A percentile compares a stretch with the other conserved stretches of the same genome.
Conservation (phyloP, 2,329 filamentous ascomycete species). For the Cordyceps farinosa region DNA sequence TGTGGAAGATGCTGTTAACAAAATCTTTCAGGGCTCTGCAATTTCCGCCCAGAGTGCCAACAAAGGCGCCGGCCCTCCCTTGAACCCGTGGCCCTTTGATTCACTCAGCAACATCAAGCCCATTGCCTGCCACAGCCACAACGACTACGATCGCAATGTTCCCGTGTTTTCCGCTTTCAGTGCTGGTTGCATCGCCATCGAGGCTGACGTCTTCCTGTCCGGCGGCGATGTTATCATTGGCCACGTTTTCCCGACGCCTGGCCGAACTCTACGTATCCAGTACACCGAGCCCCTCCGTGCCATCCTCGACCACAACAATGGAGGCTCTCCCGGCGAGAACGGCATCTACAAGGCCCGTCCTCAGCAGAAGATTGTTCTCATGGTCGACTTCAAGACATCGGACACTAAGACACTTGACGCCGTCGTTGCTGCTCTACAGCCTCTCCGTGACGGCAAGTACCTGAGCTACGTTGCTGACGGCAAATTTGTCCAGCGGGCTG, state of each 20-base stretch:
- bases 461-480: conserved; percentile 51
- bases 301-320: conserved; percentile 22
- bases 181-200: conserved; percentile 59
- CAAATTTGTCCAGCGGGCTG: conserved; percentile 48
- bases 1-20: conserved; percentile 21
- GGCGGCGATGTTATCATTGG: conserved; percentile 57
- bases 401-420: conserved; percentile 21
- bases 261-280: conserved; percentile 17
- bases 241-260: conserved; percentile 39
- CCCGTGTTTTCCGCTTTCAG: conserved; percentile 61
- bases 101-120: conserved; percentile 20
- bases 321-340: conserved; percentile 13
- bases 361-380: conserved; percentile 53
- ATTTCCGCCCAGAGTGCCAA: conserved; percentile 22
- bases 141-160: conserved; percentile 64
- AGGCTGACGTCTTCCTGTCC: conserved; percentile 67
- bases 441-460: conserved; percentile 57
- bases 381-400: conserved; percentile 66
- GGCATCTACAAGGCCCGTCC: conserved; percentile 57
- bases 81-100: conserved; percentile 22
- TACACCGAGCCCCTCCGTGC: conserved; percentile 19
- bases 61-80: conserved; percentile 19
- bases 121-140: conserved; percentile 62
- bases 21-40: conserved; percentile 17
- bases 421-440: conserved; percentile 41